These are phyloP conservation scores for Allium fistulosum DNA, from an alignment of 106 monocot genomes.

Conservation along the genomic window DNA sequence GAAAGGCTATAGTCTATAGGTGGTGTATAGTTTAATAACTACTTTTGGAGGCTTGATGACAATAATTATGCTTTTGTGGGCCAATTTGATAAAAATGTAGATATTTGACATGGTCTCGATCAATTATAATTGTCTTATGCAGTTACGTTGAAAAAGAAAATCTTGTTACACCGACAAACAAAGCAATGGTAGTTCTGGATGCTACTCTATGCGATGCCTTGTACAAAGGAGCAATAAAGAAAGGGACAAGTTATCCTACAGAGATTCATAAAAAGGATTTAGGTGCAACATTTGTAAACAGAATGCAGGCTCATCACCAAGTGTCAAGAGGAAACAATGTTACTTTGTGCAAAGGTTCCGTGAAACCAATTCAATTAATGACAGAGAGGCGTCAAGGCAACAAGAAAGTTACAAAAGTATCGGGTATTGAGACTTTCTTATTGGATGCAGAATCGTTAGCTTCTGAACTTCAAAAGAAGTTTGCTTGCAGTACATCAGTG, in stretches of 20 bases:
- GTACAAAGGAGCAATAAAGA: conserved; percentile 87
- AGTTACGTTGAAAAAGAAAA: conserved; percentile 88
- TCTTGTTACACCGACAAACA: conserved; percentile 61
- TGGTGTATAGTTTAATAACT: too few species aligned
- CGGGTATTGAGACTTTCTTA: conserved; percentile 82
- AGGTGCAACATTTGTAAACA: conserved; percentile 65
- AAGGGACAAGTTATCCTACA: conserved; percentile 75
- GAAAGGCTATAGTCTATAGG: not conserved
- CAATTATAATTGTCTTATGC: not conserved
- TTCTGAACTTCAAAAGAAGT: conserved; percentile 94
- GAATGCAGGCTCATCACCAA: conserved; percentile 80
- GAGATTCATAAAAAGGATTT: conserved; percentile 93
- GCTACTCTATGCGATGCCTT: conserved; percentile 87
- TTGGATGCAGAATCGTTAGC: conserved; percentile 79
- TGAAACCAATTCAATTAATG: conserved; percentile 75
- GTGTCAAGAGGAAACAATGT: conserved; percentile 60
- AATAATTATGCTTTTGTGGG: not conserved
- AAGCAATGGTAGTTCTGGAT: conserved; percentile 70
- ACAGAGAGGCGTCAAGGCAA: conserved; percentile 90
- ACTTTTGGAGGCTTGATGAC: not conserved
- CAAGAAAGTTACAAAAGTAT: conserved; percentile 89
- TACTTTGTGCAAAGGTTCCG: conserved; percentile 64
- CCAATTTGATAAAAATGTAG: not conserved
- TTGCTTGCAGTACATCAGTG: conserved; percentile 92
- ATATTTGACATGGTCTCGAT: not conserved